Base-by-base conservation (phyloP, 1,284 basidiomycete species). In the Grifola frondosa region DNA sequence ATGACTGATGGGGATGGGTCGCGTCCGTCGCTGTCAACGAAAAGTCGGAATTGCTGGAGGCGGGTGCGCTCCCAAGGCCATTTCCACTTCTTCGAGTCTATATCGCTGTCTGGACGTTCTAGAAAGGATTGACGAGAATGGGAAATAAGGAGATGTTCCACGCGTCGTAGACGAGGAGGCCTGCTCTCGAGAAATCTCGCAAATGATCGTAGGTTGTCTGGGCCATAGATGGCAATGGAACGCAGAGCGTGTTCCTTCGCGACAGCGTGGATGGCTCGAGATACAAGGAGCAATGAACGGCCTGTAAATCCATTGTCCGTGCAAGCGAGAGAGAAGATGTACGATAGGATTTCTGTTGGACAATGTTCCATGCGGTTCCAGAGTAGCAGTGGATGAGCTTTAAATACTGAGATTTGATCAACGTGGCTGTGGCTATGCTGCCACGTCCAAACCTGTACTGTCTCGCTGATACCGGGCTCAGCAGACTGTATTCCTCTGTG, bases 291-390 rank as follows among this genome's bases (percentile, higher is more conserved):
- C 21, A 49, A 36, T 11, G 50, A 41, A 13, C 50, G 41, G n/a
- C 43, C 50, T 4, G 50, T 49, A 36, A 23, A 29, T 8, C 50
- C 46, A n/a, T 47, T 44, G 22, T 49, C 46, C 3, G 38, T 42
- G 13, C 46, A 52, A 2, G 46, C 47, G 13, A 38, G 31, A 12
- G 35, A 30, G 41, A 46, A 40, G 25, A 46, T 46, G 11, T 10
- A 37, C 24, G 25, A 34, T 7, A 46, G 24, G 3, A 52, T 11
- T 26, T 52, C 44, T n/a, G 37, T 16, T 3, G 50, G 37, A 8
- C 48, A 42, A 12, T 28, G 28, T 3, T 34, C 15, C 17, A 44
- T 38, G n/a, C n/a, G n/a, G n/a, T n/a, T n/a, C n/a, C n/a, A n/a
- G n/a, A n/a, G n/a, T n/a, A n/a, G n/a, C n/a, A n/a, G n/a, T n/a